Percentiles rank a stretch among this genome's conserved stretches.
phyloP scores from a whole-genome alignment of 768 basidiomycete genomes.

The Kwoniella pini region DNA sequence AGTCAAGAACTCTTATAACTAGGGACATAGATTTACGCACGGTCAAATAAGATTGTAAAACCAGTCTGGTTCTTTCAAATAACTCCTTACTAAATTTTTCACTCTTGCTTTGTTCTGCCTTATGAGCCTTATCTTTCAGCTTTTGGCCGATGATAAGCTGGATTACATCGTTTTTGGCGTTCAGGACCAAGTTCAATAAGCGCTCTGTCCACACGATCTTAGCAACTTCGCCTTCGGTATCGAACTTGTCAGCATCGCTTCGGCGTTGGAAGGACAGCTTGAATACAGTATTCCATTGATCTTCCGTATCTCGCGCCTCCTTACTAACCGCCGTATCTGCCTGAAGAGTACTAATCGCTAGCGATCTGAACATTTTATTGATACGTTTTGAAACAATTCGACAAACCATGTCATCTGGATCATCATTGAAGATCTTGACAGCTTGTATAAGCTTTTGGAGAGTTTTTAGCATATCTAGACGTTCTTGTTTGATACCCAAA shows the following conservation, averaged over 20 bases:
- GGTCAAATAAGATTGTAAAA: constrained; percentile 34
- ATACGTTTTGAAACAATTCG: no score
- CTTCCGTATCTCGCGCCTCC: no score
- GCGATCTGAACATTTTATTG: no score
- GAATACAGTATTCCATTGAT: not conserved
- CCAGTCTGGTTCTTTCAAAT: constrained; percentile 33
- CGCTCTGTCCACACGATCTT: constrained; percentile 4
- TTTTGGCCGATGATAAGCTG: not conserved
- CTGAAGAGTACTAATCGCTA: no score
- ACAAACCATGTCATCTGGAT: constrained; percentile 9
- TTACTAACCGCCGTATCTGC: no score
- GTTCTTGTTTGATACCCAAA: not conserved
- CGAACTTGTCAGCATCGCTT: no score
- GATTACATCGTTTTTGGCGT: not conserved
- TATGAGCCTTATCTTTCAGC: not conserved
- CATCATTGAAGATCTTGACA: not conserved
- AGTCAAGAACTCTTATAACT: no score
- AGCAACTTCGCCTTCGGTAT: no score
- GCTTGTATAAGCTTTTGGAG: not conserved
- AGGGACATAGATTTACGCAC: no score
- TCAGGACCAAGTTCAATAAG: not conserved
- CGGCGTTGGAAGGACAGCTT: not conserved
- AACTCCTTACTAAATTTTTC: constrained; percentile 30
- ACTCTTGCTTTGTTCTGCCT: not conserved
- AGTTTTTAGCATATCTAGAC: not conserved